These are phyloP conservation scores for Hypomyces perniciosus DNA, from an alignment of 2,329 filamentous ascomycete species.

Conservation along the genomic window DNA sequence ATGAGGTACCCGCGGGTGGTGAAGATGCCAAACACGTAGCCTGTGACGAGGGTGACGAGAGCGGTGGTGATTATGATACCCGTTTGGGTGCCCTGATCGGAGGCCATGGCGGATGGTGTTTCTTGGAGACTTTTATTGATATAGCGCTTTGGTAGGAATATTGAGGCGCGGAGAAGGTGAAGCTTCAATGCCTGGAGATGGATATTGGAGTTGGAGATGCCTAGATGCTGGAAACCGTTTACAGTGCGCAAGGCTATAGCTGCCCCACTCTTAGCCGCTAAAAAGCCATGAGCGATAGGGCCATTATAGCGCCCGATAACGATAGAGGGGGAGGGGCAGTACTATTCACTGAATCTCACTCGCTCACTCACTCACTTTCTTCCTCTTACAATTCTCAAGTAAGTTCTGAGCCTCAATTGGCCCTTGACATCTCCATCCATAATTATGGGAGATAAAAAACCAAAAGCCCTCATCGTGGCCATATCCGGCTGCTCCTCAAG, in stretches of 20 bases:
- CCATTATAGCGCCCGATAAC: neutral
- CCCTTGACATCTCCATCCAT: neutral
- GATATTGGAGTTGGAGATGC: neutral
- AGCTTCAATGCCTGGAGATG: too few relatives aligned
- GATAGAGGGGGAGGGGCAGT: constrained; percentile 1
- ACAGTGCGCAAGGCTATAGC: too few relatives aligned
- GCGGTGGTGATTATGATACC: constrained; percentile 66
- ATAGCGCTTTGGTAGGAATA: neutral
- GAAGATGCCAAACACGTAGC: constrained; percentile 78
- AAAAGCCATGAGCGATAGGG: neutral
- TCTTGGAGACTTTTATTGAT: neutral
- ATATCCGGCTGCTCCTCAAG: constrained; percentile 88
- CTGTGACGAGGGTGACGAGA: constrained; percentile 66
- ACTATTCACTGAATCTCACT: neutral
- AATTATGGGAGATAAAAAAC: neutral
- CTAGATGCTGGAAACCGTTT: too few relatives aligned
- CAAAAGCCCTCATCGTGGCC: constrained; percentile 59
- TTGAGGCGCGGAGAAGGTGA: neutral
- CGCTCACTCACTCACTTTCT: neutral
- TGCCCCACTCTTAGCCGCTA: constrained; percentile 9
- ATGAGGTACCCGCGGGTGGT: constrained; percentile 55
- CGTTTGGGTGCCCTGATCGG: constrained; percentile 38
- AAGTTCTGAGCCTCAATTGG: neutral
- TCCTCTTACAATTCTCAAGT: neutral
- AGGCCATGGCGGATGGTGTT: constrained; percentile 19